These are phyloP conservation scores for Leccinum longicurvipes DNA, from an alignment of 768 basidiomycete species.

Conservation along the genomic window DNA sequence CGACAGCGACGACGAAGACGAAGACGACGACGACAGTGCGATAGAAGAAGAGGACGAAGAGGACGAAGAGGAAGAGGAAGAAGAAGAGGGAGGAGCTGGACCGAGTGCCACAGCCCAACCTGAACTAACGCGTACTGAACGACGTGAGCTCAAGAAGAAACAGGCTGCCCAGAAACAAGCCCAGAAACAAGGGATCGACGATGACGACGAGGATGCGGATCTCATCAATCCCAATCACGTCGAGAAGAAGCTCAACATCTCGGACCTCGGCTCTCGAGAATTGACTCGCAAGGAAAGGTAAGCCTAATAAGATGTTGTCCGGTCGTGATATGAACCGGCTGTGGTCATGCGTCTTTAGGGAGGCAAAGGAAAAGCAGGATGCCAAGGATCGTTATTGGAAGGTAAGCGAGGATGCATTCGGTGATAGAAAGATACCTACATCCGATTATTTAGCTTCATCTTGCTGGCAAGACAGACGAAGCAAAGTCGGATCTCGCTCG, in stretches of 20 bases:
- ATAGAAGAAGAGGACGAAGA: constrained; percentile 42
- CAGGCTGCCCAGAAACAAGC: constrained; percentile 49
- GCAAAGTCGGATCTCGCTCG: constrained; percentile 87
- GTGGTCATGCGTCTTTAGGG: constrained; percentile 42
- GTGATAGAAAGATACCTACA: constrained; percentile 1
- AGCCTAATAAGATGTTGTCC: constrained; percentile 4
- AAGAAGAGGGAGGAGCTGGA: constrained; percentile 35
- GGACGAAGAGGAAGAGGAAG: constrained; percentile 40
- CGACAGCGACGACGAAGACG: constrained; percentile 36
- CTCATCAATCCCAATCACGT: constrained; percentile 79
- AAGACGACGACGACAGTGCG: constrained; percentile 40
- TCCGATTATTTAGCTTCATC: constrained; percentile 49
- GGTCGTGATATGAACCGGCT: not conserved
- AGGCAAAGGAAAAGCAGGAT: constrained; percentile 89
- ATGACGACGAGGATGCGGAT: constrained; percentile 63
- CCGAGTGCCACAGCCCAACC: constrained; percentile 34
- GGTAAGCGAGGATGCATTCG: constrained; percentile 37
- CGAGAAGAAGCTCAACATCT: constrained; percentile 69
- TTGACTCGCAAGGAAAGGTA: constrained; percentile 66
- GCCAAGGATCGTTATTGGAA: constrained; percentile 88
- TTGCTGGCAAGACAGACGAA: constrained; percentile 84
- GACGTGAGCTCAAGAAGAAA: constrained; percentile 82
- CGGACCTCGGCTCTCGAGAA: constrained; percentile 67
- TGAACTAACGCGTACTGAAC: constrained; percentile 68
- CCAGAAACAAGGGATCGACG: constrained; percentile 36